Evolutionary conservation across 78 protist genomes (phyloP), one percentile per base, ranked within the genome.

Genomic region (Andalucia godoyi): DNA sequence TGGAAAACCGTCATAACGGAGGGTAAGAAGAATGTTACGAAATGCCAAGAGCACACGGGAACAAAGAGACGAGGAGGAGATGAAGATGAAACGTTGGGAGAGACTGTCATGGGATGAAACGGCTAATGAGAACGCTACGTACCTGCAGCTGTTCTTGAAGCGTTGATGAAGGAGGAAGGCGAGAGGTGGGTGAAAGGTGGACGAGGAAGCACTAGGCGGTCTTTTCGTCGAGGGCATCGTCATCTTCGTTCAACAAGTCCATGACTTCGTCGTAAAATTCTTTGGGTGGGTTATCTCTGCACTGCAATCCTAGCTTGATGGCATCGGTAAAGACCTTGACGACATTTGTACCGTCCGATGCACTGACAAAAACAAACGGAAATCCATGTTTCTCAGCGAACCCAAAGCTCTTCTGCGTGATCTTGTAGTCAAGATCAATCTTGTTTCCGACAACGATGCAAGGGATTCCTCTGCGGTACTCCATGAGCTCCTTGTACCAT

Each of bases 331-430:
- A 79, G 21, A 60, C 30, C 51, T 55, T 38, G 21, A 66, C 81
- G 54, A 81, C 76, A 50, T 82, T 82, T 15, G 81, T 76, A 29
- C 88, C 88, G 42, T 76, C 81, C 21, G 88, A 72, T 7, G 88
- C 88, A 3, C 73, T 57, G 39, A 66, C 81, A 57, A 74, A 83
- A 51, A 47, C 37, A 23, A 76, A 46, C 29, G 77, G 75, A 36
- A 77, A 54, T 45, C 27, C 65, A 42, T 69, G 62, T 55, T 83
- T 74, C 36, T 38, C 23, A 1, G 88, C 68, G 45, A 83, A 83
- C 32, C 41, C 50, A 51, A 71, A 83, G 30, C 29, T 5, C 47
- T 60, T 62, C 46, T 54, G 23, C 12, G 74, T 57, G 37, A 77
- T 76, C 25, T 36, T n/a, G 49, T 47, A 32, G 49, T 53, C 72